A percentile compares a stretch with the other conserved stretches of the same genome.
Evolutionary conservation across 2,329 filamentous ascomycete genomes (phyloP).

Genomic region (Colletotrichum orbiculare): DNA sequence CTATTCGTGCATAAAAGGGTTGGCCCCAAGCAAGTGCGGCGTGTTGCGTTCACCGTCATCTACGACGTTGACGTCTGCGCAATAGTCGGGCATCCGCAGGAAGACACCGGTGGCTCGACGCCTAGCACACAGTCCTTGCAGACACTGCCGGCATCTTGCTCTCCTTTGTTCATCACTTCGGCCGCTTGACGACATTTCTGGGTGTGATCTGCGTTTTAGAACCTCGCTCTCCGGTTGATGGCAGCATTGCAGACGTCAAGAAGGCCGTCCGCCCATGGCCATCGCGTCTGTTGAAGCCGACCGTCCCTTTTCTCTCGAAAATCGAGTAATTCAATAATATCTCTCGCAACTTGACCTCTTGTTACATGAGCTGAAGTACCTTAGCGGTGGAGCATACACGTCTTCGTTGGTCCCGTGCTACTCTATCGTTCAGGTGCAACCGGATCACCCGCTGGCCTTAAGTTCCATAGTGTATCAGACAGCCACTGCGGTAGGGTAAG

Average conservation of each 20-base stretch:
- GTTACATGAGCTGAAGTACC: too few relatives aligned
- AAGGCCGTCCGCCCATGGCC: not conserved
- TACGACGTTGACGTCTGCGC: not conserved
- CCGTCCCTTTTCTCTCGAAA: not conserved
- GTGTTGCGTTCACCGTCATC: constrained; percentile 1
- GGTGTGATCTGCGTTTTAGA: not conserved
- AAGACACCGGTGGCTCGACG: not conserved
- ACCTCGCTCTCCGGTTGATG: not conserved
- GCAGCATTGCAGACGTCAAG: not conserved
- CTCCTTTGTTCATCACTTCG: not conserved
- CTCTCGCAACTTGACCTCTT: too few relatives aligned
- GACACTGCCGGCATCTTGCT: not conserved
- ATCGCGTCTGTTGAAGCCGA: not conserved
- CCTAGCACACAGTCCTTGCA: not conserved
- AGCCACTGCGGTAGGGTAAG: too few relatives aligned
- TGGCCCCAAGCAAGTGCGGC: not conserved
- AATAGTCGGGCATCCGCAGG: not conserved
- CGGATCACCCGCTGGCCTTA: too few relatives aligned
- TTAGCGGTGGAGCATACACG: too few relatives aligned
- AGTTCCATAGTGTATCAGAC: too few relatives aligned
- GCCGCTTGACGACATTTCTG: not conserved
- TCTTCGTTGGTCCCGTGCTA: too few relatives aligned
- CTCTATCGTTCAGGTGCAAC: too few relatives aligned
- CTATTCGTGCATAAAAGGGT: not conserved
- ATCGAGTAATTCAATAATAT: not conserved